These are phyloP conservation scores for Grammothele lineata DNA, from an alignment of 768 basidiomycete species.

Conservation along the genomic window DNA sequence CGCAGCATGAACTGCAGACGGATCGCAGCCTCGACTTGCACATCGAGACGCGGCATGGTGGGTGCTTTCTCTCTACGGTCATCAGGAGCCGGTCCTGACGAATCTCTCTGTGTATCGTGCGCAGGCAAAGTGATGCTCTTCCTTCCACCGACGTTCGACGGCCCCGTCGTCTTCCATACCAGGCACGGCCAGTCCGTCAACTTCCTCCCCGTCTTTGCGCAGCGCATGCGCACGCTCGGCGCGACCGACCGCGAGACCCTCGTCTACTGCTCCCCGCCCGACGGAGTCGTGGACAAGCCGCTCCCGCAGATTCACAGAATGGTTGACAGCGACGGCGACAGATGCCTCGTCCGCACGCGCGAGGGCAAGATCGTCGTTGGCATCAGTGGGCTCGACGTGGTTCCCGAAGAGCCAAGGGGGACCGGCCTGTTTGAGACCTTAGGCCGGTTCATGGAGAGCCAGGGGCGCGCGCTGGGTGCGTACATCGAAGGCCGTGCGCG, in stretches of 20 bases:
- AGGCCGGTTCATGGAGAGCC: slow-evolving; percentile 6
- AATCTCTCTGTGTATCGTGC: too few relatives aligned
- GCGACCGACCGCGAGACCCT: slow-evolving; percentile 15
- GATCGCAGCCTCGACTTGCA: slow-evolving; percentile 13
- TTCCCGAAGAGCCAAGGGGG: background rate
- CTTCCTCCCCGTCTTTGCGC: slow-evolving; percentile 18
- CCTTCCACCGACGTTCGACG: slow-evolving; percentile 18
- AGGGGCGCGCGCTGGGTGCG: slow-evolving; percentile 6
- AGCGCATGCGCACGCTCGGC: slow-evolving; percentile 15
- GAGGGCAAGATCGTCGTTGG: slow-evolving; percentile 18
- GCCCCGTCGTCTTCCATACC: slow-evolving; percentile 12
- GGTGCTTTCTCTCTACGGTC: too few relatives aligned
- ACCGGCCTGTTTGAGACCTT: slow-evolving; percentile 5
- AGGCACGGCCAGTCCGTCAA: slow-evolving; percentile 2
- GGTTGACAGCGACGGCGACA: slow-evolving; percentile 1
- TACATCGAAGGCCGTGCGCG: slow-evolving; percentile 8
- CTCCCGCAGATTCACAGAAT: background rate
- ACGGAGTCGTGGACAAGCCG: background rate
- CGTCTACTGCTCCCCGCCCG: slow-evolving; percentile 6
- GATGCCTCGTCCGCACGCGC: slow-evolving; percentile 11
- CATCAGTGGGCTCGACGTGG: slow-evolving; percentile 14
- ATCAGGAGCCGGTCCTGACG: too few relatives aligned
- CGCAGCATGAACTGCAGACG: slow-evolving; percentile 10
- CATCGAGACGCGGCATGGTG: slow-evolving; percentile 8
- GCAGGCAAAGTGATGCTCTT: slow-evolving; percentile 16